phyloP scores from a whole-genome alignment of 2,329 filamentous ascomycete species.

The Fusarium sp. region DNA sequence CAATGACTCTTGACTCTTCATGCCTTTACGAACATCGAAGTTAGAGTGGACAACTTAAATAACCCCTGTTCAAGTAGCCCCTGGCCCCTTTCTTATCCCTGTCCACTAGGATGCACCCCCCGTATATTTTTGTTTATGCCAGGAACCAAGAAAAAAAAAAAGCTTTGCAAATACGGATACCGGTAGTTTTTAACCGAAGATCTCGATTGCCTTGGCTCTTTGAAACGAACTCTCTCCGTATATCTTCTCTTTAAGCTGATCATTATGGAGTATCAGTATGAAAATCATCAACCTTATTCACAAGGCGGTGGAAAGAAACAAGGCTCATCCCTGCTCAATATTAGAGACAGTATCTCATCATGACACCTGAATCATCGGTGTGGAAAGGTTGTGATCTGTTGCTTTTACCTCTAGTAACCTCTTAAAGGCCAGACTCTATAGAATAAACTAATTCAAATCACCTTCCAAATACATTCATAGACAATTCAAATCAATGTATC shows the following conservation, averaged over 20 bases:
- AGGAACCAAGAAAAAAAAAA: slow-evolving; percentile 23
- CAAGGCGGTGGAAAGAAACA: not conserved
- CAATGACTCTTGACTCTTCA: not conserved
- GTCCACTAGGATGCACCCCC: slow-evolving; percentile 23
- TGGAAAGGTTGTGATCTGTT: not conserved
- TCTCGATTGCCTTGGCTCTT: slow-evolving; percentile 7
- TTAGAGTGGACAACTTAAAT: slow-evolving; percentile 17
- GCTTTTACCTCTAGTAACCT: not conserved
- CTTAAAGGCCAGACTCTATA: not conserved
- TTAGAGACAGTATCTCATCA: not conserved
- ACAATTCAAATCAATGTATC: not conserved
- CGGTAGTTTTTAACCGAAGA: slow-evolving; percentile 4
- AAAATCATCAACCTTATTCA: not conserved
- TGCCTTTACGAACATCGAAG: not conserved
- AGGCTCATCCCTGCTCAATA: slow-evolving; percentile 7
- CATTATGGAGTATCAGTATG: not conserved
- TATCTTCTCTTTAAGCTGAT: not conserved
- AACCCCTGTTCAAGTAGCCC: slow-evolving; percentile 16
- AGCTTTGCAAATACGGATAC: slow-evolving; percentile 12
- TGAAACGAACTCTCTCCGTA: not conserved
- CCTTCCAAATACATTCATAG: slow-evolving; percentile 3
- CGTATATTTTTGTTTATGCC: slow-evolving; percentile 10
- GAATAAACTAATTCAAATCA: not conserved
- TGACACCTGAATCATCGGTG: slow-evolving; percentile 5
- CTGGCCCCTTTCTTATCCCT: slow-evolving; percentile 30